phyloP scores from a whole-genome alignment of 2,329 filamentous ascomycete species.

The Ophiocordyceps camponoti-floridani region DNA sequence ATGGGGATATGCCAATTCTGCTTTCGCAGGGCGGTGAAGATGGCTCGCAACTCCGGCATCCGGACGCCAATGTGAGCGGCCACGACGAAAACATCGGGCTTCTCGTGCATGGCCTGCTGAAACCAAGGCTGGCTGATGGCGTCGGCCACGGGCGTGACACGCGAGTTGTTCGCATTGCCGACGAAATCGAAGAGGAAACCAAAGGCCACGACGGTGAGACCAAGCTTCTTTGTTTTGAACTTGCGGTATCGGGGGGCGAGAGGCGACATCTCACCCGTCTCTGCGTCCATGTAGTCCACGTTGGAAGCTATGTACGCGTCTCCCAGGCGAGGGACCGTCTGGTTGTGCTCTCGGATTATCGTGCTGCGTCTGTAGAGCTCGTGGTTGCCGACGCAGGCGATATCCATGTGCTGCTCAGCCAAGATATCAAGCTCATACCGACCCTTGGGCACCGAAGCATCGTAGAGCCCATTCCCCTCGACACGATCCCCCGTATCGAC shows the following conservation, averaged over 20 bases:
- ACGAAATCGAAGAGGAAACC: slow-evolving; percentile 93
- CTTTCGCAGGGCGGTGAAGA: slow-evolving; percentile 63
- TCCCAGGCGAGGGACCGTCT: slow-evolving; percentile 69
- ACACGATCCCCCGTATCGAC: slow-evolving; percentile 87
- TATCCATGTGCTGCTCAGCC: slow-evolving; percentile 63
- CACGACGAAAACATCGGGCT: slow-evolving; percentile 75
- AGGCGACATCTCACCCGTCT: slow-evolving; percentile 52
- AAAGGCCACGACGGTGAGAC: slow-evolving; percentile 69
- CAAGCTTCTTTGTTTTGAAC: slow-evolving; percentile 81
- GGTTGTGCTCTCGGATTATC: slow-evolving; percentile 58
- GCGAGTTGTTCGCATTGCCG: slow-evolving; percentile 77
- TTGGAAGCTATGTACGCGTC: slow-evolving; percentile 80
- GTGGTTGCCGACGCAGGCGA: slow-evolving; percentile 82
- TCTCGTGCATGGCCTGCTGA: slow-evolving; percentile 63
- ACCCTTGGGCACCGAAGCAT: slow-evolving; percentile 74
- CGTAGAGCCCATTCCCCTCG: slow-evolving; percentile 89
- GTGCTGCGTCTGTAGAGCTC: slow-evolving; percentile 76
- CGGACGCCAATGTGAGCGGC: slow-evolving; percentile 71
- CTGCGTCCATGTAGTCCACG: slow-evolving; percentile 65
- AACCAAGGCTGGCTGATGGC: slow-evolving; percentile 82
- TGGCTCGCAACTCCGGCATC: slow-evolving; percentile 58
- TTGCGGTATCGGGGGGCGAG: slow-evolving; percentile 71
- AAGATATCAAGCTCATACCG: slow-evolving; percentile 79
- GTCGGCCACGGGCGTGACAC: slow-evolving; percentile 63
- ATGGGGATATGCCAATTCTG: slow-evolving; percentile 70